These are phyloP conservation scores for Phytophthora citrophthora DNA, from an alignment of 352 stramenopile species.

Conservation along the genomic window DNA sequence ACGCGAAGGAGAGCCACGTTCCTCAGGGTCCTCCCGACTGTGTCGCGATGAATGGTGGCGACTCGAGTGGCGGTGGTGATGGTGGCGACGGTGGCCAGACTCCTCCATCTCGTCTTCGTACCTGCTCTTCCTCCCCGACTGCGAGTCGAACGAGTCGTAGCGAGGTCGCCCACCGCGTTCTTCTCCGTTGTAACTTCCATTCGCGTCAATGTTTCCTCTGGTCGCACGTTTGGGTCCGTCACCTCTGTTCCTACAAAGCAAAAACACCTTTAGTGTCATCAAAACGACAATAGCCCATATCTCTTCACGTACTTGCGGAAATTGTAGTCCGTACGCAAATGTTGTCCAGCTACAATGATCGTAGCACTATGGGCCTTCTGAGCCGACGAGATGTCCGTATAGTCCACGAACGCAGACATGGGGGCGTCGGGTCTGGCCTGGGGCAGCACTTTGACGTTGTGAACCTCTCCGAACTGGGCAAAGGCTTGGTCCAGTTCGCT, in stretches of 20 bases:
- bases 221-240: slow-evolving; percentile 26
- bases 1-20: slow-evolving; percentile 29
- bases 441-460: slow-evolving; percentile 70
- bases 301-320: slow-evolving; percentile 41
- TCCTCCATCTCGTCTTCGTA: slow-evolving; percentile 38
- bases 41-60: slow-evolving; percentile 38
- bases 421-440: slow-evolving; percentile 41
- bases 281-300: not conserved
- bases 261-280: too few species aligned
- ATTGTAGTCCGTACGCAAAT: slow-evolving; percentile 65
- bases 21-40: slow-evolving; percentile 34
- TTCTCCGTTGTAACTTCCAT: slow-evolving; percentile 22
- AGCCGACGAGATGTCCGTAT: slow-evolving; percentile 43
- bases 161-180: slow-evolving; percentile 15
- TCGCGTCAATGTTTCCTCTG: slow-evolving; percentile 28
- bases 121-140: slow-evolving; percentile 13
- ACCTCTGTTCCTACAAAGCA: slow-evolving; percentile 26
- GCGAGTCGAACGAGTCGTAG: slow-evolving; percentile 36
- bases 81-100: slow-evolving; percentile 16
- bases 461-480: slow-evolving; percentile 60
- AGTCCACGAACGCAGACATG: slow-evolving; percentile 78
- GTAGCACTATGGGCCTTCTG: slow-evolving; percentile 51
- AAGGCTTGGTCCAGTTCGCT: slow-evolving; percentile 64
- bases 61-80: slow-evolving; percentile 35
- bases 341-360: slow-evolving; percentile 48